Percentiles rank a stretch among this genome's conserved stretches.
These are phyloP conservation scores for Xylaria multiplex DNA, from an alignment of 2,329 filamentous ascomycete genomes.

Conservation along the genomic window DNA sequence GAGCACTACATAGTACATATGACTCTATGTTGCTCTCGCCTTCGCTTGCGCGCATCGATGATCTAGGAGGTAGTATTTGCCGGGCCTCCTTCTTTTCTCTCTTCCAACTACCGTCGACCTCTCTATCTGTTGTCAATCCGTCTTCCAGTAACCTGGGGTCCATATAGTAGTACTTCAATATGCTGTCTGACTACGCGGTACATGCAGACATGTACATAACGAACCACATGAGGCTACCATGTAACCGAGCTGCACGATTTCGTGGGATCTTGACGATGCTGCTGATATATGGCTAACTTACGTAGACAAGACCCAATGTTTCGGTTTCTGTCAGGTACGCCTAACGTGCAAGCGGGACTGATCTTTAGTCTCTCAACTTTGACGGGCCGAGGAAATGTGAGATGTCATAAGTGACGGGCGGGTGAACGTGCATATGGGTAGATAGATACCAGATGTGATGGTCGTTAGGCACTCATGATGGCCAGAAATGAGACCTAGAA, in stretches of 20 bases:
- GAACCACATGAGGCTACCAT: constrained; percentile 28
- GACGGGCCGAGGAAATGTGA: constrained; percentile 20
- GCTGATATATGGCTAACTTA: constrained; percentile 29
- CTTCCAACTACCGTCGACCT: constrained; percentile 8
- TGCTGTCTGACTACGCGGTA: constrained; percentile 31
- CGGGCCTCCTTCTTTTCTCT: not conserved
- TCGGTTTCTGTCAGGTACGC: constrained; percentile 31
- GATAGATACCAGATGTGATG: not conserved
- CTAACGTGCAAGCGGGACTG: constrained; percentile 25
- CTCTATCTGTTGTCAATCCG: constrained; percentile 6
- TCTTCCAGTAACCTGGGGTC: constrained; percentile 14
- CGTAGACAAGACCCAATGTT: constrained; percentile 30
- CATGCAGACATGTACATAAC: constrained; percentile 32
- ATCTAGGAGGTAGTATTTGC: constrained; percentile 11
- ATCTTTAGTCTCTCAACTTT: constrained; percentile 11
- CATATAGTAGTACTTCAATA: not conserved
- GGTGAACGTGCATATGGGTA: constrained; percentile 17
- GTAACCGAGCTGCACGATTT: constrained; percentile 30
- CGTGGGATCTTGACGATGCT: constrained; percentile 19
- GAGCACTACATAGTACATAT: constrained; percentile 23
- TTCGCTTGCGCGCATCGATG: constrained; percentile 16
- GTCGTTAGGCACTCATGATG: constrained; percentile 20
- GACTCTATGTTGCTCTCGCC: constrained; percentile 15
- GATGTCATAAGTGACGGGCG: constrained; percentile 22
- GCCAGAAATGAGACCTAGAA: not conserved